Base-by-base conservation (phyloP, 805 yeast genomes). In the Grigorovia yakushimaensis region DNA sequence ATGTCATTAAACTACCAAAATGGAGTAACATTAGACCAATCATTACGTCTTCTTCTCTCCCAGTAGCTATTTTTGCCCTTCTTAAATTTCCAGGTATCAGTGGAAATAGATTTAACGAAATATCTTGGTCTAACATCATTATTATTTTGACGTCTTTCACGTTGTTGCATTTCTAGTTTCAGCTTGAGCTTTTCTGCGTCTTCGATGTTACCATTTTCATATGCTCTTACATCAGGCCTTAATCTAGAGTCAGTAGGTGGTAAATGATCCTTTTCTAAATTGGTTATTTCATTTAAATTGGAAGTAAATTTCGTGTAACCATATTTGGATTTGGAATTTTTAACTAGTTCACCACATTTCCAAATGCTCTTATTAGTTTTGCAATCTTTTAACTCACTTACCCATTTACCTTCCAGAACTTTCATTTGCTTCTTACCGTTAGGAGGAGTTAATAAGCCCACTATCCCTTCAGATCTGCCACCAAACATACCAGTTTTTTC, bases 211-310 rank as follows among this genome's bases (percentile, higher is more conserved):
- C 88, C 93, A 17, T 73, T 61, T 59, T 87, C 95, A 55, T 87
- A 88, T 1, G 70, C 65, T 41, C 76, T 69, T 59, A 88, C 78
- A 62, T 93, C 98, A 0, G 97, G 98, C 59, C 98, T 76, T 41
- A 81, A 65, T 59, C 98, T 77, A 7, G 96, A 84, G 62, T 93
- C 98, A 0, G 93, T 86, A 2, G 89, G 89, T 5, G 97, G 83
- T 38, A 89, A 55, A 2, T 65, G 46, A 2, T 70, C 83, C 24
- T 73, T 51, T 60, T 91, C 97, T 13, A 91, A 66, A 3, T 62
- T 68, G 0, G 96, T 85, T 38, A 89, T 76, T 50, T 88, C 85
- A 60, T 88, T 88, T 61, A 93, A 70, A 38, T 82, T 74, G 8
- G 94, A 87, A 0, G 95, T 81, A 68, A 83, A 93, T 46, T 73